These are phyloP conservation scores for Mallotus repandus DNA, from an alignment of 441 rosid genomes.

Conservation along the genomic window DNA sequence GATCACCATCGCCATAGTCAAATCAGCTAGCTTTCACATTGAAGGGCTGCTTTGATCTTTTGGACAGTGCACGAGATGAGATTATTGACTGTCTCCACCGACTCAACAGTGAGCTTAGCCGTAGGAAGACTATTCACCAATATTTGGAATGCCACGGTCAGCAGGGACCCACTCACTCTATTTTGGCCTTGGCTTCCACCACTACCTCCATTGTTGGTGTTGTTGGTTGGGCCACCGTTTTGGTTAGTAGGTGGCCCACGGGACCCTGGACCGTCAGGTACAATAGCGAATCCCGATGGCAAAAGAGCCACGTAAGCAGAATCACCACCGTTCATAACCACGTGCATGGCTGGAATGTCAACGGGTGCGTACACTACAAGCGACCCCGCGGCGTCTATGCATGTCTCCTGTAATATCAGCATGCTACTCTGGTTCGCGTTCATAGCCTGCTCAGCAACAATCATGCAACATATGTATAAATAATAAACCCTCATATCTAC, in stretches of 20 bases:
- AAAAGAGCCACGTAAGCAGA: slow-evolving; percentile 77
- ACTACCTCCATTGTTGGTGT: slow-evolving; percentile 11
- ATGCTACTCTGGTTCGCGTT: slow-evolving; percentile 78
- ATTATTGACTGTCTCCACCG: slow-evolving; percentile 83
- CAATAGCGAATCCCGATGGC: slow-evolving; percentile 84
- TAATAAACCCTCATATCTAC: slow-evolving; percentile 6
- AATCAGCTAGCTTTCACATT: slow-evolving; percentile 56
- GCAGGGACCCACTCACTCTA: slow-evolving; percentile 70
- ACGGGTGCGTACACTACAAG: slow-evolving; percentile 95
- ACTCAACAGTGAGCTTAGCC: slow-evolving; percentile 76
- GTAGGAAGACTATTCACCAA: slow-evolving; percentile 66
- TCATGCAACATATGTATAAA: neutral
- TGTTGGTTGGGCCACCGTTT: slow-evolving; percentile 27
- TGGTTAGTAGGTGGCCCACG: slow-evolving; percentile 24
- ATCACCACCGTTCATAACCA: slow-evolving; percentile 85
- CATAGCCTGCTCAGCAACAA: slow-evolving; percentile 50
- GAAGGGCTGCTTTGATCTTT: slow-evolving; percentile 78
- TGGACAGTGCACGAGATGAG: slow-evolving; percentile 86
- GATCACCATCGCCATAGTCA: neutral
- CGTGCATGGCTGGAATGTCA: slow-evolving; percentile 79
- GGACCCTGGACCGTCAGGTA: slow-evolving; percentile 56
- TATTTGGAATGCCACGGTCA: slow-evolving; percentile 88
- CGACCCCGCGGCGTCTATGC: slow-evolving; percentile 87
- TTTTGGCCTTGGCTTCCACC: slow-evolving; percentile 18
- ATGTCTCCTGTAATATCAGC: slow-evolving; percentile 90